phyloP scores from a whole-genome alignment of 1,284 basidiomycete genomes.

The Stygiomarasmius scandens region DNA sequence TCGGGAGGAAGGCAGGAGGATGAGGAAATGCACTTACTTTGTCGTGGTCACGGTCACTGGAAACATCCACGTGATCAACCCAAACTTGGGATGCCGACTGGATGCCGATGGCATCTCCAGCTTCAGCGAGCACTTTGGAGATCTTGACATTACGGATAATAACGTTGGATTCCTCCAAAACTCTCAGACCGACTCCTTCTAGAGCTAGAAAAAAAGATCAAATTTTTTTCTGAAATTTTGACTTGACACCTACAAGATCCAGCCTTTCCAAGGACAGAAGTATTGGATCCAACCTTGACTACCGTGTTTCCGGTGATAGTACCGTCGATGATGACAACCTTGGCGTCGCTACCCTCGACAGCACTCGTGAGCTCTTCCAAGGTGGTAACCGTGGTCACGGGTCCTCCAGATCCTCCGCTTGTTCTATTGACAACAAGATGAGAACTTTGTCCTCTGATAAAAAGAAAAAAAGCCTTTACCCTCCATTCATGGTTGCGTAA shows the following conservation, averaged over 20 bases:
- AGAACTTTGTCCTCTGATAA: neutral
- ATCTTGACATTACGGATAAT: constrained; percentile 53
- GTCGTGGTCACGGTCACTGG: constrained; percentile 45
- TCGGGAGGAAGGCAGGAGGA: no score
- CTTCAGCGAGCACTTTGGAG: constrained; percentile 45
- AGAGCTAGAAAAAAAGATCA: constrained; percentile 28
- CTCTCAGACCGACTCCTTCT: constrained; percentile 42
- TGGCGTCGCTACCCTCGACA: constrained; percentile 42
- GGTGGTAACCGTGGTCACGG: constrained; percentile 45
- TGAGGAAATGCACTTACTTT: constrained; percentile 30
- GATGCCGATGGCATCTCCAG: constrained; percentile 46
- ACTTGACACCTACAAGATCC: constrained; percentile 25
- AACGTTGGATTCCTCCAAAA: constrained; percentile 43
- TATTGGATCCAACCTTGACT: constrained; percentile 46
- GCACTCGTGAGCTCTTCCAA: constrained; percentile 45
- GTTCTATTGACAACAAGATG: constrained; percentile 30
- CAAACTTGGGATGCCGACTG: constrained; percentile 44
- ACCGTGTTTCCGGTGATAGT: constrained; percentile 43
- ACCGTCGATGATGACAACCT: constrained; percentile 49
- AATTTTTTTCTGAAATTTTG: neutral
- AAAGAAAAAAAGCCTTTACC: constrained; percentile 26
- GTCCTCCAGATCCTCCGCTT: constrained; percentile 45
- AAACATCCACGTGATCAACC: constrained; percentile 49
- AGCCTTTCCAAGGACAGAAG: constrained; percentile 38
- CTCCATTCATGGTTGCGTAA: constrained; percentile 45